These are phyloP conservation scores for Herpotrichia juniperi DNA, from an alignment of 2,329 filamentous ascomycete species.

Conservation along the genomic window DNA sequence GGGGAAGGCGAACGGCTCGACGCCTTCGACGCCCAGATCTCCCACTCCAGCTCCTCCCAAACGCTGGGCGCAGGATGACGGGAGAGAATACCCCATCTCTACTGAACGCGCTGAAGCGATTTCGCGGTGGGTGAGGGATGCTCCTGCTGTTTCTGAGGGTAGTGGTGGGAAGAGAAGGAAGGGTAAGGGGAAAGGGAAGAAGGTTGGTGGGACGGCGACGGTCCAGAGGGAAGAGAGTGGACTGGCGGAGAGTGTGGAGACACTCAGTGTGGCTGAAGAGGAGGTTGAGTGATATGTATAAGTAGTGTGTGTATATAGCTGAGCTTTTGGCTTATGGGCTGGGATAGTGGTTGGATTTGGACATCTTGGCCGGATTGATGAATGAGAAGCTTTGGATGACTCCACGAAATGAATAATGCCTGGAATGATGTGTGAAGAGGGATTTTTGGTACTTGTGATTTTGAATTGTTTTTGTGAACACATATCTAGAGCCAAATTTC, in stretches of 20 bases:
- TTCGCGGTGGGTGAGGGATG: conserved; percentile 69
- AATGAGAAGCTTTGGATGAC: no score
- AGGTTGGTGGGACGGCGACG: not conserved
- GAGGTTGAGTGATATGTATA: conserved; percentile 18
- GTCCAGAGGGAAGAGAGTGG: conserved; percentile 12
- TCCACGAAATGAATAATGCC: no score
- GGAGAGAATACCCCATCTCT: conserved; percentile 71
- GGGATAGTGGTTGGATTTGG: no score
- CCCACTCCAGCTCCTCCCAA: conserved; percentile 46
- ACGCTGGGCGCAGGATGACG: conserved; percentile 69
- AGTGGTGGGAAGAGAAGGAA: conserved; percentile 43
- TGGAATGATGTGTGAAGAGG: no score
- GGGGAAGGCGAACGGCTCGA: not conserved
- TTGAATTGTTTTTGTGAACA: no score
- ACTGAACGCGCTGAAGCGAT: conserved; percentile 74
- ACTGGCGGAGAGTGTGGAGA: conserved; percentile 26
- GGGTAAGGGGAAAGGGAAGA: conserved; percentile 27
- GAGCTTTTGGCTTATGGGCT: no score
- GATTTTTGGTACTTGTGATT: no score
- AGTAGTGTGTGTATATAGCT: no score
- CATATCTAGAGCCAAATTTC: no score
- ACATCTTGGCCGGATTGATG: no score
- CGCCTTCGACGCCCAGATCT: not conserved
- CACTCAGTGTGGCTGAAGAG: conserved; percentile 23
- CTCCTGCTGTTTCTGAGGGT: conserved; percentile 47